A percentile compares a stretch with the other conserved stretches of the same genome.
These are phyloP conservation scores for Phoma sp. DNA, from an alignment of 2,329 filamentous ascomycete species.

Conservation along the genomic window DNA sequence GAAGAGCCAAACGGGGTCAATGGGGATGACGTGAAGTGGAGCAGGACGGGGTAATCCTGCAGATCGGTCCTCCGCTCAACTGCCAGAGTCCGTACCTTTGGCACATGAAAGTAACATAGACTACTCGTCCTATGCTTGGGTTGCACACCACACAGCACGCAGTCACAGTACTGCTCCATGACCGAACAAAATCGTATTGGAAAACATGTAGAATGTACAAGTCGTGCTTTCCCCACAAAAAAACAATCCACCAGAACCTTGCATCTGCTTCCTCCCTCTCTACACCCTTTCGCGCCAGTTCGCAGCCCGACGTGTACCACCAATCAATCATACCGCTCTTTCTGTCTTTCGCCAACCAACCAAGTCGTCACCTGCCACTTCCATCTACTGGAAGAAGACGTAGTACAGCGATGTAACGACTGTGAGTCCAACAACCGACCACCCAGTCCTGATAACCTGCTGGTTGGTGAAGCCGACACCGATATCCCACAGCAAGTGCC, in stretches of 20 bases:
- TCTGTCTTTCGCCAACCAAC: slow-evolving; percentile 5
- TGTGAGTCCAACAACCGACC: slow-evolving; percentile 65
- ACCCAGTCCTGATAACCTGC: slow-evolving; percentile 69
- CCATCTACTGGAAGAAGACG: slow-evolving; percentile 29
- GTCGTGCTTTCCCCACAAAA: slow-evolving; percentile 6
- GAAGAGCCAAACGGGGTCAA: slow-evolving; percentile 36
- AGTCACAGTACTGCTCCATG: neutral
- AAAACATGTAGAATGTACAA: slow-evolving; percentile 19
- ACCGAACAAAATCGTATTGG: slow-evolving; percentile 14
- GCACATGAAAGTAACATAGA: neutral
- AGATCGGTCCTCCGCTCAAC: neutral
- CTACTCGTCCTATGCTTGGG: neutral
- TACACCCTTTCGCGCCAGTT: neutral
- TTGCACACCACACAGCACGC: neutral
- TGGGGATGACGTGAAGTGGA: slow-evolving; percentile 46
- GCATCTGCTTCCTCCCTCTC: neutral
- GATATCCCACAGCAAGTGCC: slow-evolving; percentile 74
- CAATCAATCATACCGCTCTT: neutral
- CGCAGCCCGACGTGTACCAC: neutral
- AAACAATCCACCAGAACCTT: neutral
- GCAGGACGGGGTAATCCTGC: slow-evolving; percentile 37
- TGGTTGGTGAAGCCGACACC: slow-evolving; percentile 67
- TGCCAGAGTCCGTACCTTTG: neutral
- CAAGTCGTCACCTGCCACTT: neutral
- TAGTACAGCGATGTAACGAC: slow-evolving; percentile 48